A percentile compares a stretch with the other conserved stretches of the same genome.
These are phyloP conservation scores for Apiospora pterosperma DNA, from an alignment of 2,329 filamentous ascomycete species.

Conservation along the genomic window DNA sequence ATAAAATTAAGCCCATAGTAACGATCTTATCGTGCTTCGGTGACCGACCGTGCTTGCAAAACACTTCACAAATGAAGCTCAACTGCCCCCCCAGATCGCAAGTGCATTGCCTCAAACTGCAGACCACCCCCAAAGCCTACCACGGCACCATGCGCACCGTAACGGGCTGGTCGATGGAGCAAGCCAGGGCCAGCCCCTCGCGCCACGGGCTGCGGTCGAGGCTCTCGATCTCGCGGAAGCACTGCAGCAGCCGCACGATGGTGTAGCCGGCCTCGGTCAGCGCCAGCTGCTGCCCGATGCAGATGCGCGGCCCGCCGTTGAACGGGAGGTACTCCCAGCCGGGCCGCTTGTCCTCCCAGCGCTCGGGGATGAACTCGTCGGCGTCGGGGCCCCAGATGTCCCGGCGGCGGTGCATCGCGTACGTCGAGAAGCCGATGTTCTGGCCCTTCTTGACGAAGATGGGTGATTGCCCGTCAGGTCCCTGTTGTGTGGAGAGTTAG, in stretches of 20 bases:
- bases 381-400: conserved; percentile 19
- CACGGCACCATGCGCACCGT: conserved; percentile 4
- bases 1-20: too few relatives aligned
- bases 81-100: too few relatives aligned
- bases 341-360: conserved; percentile 32
- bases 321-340: conserved; percentile 52
- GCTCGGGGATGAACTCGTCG: conserved; percentile 16
- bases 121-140: background rate
- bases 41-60: too few relatives aligned
- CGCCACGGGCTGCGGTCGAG: conserved; percentile 2
- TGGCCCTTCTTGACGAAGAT: conserved; percentile 14
- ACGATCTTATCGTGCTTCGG: too few relatives aligned
- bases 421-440: conserved; percentile 10
- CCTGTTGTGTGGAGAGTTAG: background rate
- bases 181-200: conserved; percentile 2
- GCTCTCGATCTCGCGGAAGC: conserved; percentile 3
- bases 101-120: background rate
- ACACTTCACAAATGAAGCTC: too few relatives aligned
- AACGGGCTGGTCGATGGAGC: conserved; percentile 3
- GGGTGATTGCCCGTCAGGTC: conserved; percentile 11
- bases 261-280: conserved; percentile 51
- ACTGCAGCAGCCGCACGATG: conserved; percentile 5
- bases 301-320: conserved; percentile 52
- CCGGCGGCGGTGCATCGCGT: conserved; percentile 13
- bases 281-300: conserved; percentile 56